Conservation (phyloP, 139 green algal species). For the Chlamydomonas applanata region DNA sequence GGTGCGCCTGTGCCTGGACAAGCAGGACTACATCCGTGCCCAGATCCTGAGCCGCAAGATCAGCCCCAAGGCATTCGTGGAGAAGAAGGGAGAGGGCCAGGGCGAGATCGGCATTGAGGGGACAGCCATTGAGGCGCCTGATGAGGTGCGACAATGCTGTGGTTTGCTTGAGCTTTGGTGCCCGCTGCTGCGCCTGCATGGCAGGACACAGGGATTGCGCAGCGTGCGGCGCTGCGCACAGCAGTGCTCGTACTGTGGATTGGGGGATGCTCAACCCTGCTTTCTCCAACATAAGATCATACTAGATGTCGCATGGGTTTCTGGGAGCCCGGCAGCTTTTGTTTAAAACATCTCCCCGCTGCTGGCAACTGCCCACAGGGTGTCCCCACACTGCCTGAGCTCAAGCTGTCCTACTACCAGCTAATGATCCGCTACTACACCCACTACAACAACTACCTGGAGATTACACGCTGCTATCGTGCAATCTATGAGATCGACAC, state of each 20-base stretch:
- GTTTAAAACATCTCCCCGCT: too few relatives aligned
- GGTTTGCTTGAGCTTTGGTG: background rate
- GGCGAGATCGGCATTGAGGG: conserved; percentile 91
- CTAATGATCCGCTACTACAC: conserved; percentile 88
- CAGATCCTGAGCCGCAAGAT: conserved; percentile 96
- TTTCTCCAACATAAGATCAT: too few relatives aligned
- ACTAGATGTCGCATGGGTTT: too few relatives aligned
- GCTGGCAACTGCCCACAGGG: too few relatives aligned
- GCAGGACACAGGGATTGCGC: background rate
- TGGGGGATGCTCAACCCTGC: too few relatives aligned
- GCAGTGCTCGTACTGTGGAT: too few relatives aligned
- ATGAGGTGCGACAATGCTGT: conserved; percentile 45
- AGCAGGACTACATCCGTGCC: conserved; percentile 86
- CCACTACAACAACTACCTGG: conserved; percentile 88
- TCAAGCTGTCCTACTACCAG: conserved; percentile 95
- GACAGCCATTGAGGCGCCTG: conserved; percentile 84
- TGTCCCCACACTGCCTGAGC: conserved; percentile 79
- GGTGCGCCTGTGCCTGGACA: conserved; percentile 90
- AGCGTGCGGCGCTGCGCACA: too few relatives aligned
- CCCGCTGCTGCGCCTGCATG: background rate
- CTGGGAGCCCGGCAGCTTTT: too few relatives aligned
- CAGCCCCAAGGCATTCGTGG: conserved; percentile 79
- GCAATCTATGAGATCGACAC: conserved; percentile 61
- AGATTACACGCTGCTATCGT: conserved; percentile 65
- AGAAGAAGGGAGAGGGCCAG: conserved; percentile 63